phyloP scores from a whole-genome alignment of 768 basidiomycete species.

The Mycena sanguinolenta region DNA sequence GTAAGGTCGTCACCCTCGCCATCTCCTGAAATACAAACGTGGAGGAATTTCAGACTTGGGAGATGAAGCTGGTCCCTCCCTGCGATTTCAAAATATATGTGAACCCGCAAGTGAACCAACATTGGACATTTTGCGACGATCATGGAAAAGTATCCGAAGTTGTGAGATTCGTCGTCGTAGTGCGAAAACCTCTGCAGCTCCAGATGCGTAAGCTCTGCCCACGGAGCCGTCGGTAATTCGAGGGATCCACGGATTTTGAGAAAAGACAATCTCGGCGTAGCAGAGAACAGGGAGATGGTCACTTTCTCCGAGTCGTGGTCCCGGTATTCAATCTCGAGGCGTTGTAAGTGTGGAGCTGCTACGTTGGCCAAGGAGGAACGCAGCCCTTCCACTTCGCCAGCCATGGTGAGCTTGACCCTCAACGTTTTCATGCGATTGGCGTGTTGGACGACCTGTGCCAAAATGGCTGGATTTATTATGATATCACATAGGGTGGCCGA shows the following conservation, averaged over 20 bases:
- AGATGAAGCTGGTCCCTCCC: neutral
- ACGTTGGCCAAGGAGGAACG: neutral
- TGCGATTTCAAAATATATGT: too few relatives aligned
- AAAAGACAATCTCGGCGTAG: neutral
- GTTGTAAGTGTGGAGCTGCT: neutral
- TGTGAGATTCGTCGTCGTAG: neutral
- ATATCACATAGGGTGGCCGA: neutral
- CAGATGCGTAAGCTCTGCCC: neutral
- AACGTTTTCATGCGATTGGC: neutral
- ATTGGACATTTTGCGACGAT: neutral
- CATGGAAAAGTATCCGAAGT: too few relatives aligned
- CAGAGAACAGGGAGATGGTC: neutral
- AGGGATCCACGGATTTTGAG: neutral
- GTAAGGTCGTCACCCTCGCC: neutral
- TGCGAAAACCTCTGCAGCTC: neutral
- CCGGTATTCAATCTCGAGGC: neutral
- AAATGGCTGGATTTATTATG: neutral
- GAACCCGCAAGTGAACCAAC: neutral
- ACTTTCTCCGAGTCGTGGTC: neutral
- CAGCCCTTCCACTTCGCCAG: neutral
- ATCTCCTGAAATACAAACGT: neutral
- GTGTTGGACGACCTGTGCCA: neutral
- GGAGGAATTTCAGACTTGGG: slow-evolving; percentile 1
- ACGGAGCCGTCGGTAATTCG: neutral
- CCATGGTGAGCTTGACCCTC: neutral